These are phyloP conservation scores for Fomitopsis pulvina DNA, from an alignment of 768 basidiomycete species.

Conservation along the genomic window DNA sequence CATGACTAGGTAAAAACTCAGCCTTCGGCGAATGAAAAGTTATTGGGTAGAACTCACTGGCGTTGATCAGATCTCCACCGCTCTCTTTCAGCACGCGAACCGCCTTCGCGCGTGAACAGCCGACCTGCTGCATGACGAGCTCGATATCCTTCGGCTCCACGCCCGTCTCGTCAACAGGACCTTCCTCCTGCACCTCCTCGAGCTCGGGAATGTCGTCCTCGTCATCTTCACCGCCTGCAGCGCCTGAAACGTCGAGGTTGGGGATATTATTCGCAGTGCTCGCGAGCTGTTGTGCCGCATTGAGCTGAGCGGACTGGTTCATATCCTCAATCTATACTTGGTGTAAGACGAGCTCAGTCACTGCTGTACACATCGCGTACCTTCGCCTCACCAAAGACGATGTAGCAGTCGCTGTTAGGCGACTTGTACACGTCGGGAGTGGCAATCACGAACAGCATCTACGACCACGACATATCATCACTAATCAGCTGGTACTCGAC, in stretches of 20 bases:
- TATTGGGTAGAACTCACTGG: constrained; percentile 81
- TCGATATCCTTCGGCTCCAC: constrained; percentile 94
- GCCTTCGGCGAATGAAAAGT: too few relatives aligned
- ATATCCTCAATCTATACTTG: constrained; percentile 71
- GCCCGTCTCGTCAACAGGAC: constrained; percentile 76
- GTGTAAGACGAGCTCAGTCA: too few relatives aligned
- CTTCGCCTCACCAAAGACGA: constrained; percentile 98
- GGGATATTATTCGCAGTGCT: constrained; percentile 37
- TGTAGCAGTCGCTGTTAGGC: constrained; percentile 95
- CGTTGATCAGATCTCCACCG: constrained; percentile 93
- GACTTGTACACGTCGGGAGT: constrained; percentile 98
- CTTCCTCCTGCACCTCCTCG: constrained; percentile 76
- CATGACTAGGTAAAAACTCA: constrained; percentile 55
- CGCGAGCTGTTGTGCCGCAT: constrained; percentile 75
- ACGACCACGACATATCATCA: background rate
- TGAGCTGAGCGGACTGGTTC: constrained; percentile 72
- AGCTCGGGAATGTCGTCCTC: constrained; percentile 75
- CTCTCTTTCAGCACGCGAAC: constrained; percentile 86
- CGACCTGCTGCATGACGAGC: constrained; percentile 87
- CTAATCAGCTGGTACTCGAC: background rate
- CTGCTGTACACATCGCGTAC: too few relatives aligned
- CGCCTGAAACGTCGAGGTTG: constrained; percentile 43
- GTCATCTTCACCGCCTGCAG: constrained; percentile 50
- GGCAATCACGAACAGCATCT: constrained; percentile 90
- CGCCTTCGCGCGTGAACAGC: constrained; percentile 88